Base-by-base conservation (phyloP, 495 filamentous ascomycete genomes). In the Hyaloscypha finlandica region DNA sequence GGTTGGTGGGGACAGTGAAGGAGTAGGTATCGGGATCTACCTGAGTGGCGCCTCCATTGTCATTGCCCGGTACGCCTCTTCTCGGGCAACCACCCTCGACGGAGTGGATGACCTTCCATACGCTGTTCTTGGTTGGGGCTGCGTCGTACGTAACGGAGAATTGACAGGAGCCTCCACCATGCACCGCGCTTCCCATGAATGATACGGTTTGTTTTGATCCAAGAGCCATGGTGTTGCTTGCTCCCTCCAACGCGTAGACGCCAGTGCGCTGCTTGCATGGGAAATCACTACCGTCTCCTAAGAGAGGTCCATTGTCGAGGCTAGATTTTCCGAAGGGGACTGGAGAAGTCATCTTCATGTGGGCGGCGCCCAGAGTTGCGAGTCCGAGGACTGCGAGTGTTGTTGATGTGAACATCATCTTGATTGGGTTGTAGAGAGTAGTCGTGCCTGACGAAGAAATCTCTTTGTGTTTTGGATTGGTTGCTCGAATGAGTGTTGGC, bases 141-240 rank as follows among this genome's bases (percentile, higher is more conserved):
- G 75, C 74, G 71, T 96, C 92, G 72, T 92, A 91, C 19, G 93
- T 93, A 71, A 97, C 82, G 4, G 88, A 85, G 55, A 97, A 76
- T 73, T 97, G 94, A 77, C 93, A 97, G 5, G 90, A 93, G 6
- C 94, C 94, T 51, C 94, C 93, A 52, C 88, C 89, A 75, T 97
- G 94, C 8, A 87, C 86, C 0, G 93, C 94, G 9, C 75, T 74
- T 0, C 88, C 88, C 0, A 77, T 78, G 75, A 91, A 89, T 19
- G 72, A 71, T 6, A 92, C 75, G 0, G 70, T 63, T 70, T 90
- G 85, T 0, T 73, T 73, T 3, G 81, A 80, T 5, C 89, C 89
- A 19, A 88, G 74, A 0, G 75, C 69, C 79, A 87, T 84, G 1
- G 71, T 65, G 75, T 83, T 85, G 70, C 74, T 80, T n/a, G 76